These are phyloP conservation scores for Ophiostoma sp. DNA, from an alignment of 2,329 filamentous ascomycete genomes.

Conservation along the genomic window DNA sequence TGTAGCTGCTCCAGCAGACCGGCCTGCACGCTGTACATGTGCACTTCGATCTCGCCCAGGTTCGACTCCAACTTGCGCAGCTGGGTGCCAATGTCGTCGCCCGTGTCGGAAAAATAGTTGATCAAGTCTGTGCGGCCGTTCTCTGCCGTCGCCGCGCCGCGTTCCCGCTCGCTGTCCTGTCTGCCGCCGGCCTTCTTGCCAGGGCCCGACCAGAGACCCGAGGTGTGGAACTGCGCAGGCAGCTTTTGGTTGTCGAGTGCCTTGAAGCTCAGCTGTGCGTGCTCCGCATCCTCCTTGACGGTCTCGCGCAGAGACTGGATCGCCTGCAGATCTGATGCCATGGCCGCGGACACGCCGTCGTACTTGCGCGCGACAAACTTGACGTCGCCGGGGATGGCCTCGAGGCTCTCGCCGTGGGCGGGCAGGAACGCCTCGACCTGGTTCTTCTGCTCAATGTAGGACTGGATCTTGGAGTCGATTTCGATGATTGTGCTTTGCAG, in stretches of 20 bases:
- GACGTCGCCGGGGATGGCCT: slow-evolving; percentile 40
- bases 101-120: slow-evolving; percentile 56
- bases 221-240: slow-evolving; percentile 46
- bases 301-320: slow-evolving; percentile 40
- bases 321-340: slow-evolving; percentile 39
- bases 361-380: slow-evolving; percentile 42
- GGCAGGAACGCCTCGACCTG: slow-evolving; percentile 66
- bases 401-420: slow-evolving; percentile 42
- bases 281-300: slow-evolving; percentile 39
- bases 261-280: slow-evolving; percentile 42
- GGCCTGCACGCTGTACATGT: slow-evolving; percentile 58
- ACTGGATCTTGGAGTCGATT: slow-evolving; percentile 74
- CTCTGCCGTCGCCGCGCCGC: slow-evolving; percentile 39
- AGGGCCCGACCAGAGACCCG: slow-evolving; percentile 40
- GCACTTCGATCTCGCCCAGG: slow-evolving; percentile 59
- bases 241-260: slow-evolving; percentile 45
- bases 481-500: slow-evolving; percentile 71
- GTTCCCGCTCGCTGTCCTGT: slow-evolving; percentile 32
- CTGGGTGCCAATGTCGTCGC: slow-evolving; percentile 56
- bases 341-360: slow-evolving; percentile 39
- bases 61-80: slow-evolving; percentile 54
- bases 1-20: slow-evolving; percentile 56
- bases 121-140: slow-evolving; percentile 48
- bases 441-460: slow-evolving; percentile 70
- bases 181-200: slow-evolving; percentile 27